phyloP scores from a whole-genome alignment of 2,329 filamentous ascomycete species.

The Aspergillus sp. region DNA sequence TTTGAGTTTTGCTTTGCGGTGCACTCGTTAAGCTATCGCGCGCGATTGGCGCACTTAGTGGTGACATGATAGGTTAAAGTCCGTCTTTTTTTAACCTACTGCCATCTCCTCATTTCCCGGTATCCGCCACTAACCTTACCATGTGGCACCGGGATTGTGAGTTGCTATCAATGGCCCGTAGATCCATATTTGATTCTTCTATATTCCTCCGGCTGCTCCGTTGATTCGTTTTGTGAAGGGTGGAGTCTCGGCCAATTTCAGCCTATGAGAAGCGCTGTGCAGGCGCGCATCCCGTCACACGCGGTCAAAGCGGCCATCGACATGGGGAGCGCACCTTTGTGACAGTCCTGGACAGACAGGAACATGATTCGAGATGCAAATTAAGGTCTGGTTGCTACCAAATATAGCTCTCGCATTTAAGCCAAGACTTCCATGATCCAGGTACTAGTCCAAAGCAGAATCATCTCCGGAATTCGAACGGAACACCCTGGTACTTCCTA shows the following conservation, averaged over 20 bases:
- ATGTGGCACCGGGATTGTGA: conserved; percentile 11
- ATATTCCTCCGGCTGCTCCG: neutral
- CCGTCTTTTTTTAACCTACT: neutral
- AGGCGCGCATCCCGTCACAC: conserved; percentile 35
- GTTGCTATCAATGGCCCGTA: conserved; percentile 5
- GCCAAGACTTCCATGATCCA: conserved; percentile 1
- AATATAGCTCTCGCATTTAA: conserved; percentile 17
- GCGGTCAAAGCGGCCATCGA: conserved; percentile 8
- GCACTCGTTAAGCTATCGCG: neutral
- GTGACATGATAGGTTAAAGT: neutral
- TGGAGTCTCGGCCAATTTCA: conserved; percentile 19
- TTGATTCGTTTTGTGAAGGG: conserved; percentile 20
- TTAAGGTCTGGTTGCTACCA: conserved; percentile 17
- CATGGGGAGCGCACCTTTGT: conserved; percentile 4
- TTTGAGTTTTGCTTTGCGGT: conserved; percentile 8
- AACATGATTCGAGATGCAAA: neutral
- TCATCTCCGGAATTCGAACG: conserved; percentile 13
- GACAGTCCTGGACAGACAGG: neutral
- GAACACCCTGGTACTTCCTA: neutral
- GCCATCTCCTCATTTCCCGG: neutral
- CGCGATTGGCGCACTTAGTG: conserved; percentile 9
- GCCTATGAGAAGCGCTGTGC: conserved; percentile 32
- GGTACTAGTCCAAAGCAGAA: conserved; percentile 18
- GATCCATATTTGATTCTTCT: neutral
- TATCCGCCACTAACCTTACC: neutral